Base-by-base conservation (phyloP, 2,329 filamentous ascomycete species). In the Chrysosporium keratinophilum region DNA sequence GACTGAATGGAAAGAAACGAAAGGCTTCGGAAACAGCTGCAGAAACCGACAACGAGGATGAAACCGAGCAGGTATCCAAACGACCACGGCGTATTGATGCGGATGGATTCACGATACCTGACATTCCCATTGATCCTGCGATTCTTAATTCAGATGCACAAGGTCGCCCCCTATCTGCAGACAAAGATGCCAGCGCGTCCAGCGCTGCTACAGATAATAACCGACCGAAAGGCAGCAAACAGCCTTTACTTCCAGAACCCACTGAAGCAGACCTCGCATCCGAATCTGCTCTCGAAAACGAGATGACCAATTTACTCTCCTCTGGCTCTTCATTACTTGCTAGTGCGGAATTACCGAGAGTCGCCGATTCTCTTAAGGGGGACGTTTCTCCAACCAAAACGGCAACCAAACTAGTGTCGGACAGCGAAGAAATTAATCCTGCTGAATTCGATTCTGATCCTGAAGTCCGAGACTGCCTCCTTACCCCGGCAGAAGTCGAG, bases 381-480 rank as follows among this genome's bases (percentile, higher is more conserved):
- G 34, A 31, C 35, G 34, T 58, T 60, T 37, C 11, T 35, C 39
- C 42, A 11, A 37, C 31, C 33, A 57, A 45, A 54, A 54, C 9
- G 35, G 28, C 34, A n/a, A 52, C 28, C 5, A 76, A 78, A 54
- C 74, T 76, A 0, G 78, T 85, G 54, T 78, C 81, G 9, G 64
- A 68, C 15, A 68, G 57, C 47, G 55, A 63, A 5, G 81, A 85
- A 51, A 84, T 94, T 17, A 81, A 78, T 49, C 86, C 87, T 54
- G 80, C 86, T 54, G 90, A 96, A 64, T 96, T 97, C 63, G 87
- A 84, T 37, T 83, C 94, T 61, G 93, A 98, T 58, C 85, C 83
- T 0, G 93, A 98, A 68, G 88, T 98, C 4, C 74, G 78, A 56
- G 86, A 86, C 62, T 95, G 90, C 64, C 70, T 89, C 35, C 76